Base-by-base conservation (phyloP, 2,329 filamentous ascomycete genomes). In the Fonsecaea pedrosoi region DNA sequence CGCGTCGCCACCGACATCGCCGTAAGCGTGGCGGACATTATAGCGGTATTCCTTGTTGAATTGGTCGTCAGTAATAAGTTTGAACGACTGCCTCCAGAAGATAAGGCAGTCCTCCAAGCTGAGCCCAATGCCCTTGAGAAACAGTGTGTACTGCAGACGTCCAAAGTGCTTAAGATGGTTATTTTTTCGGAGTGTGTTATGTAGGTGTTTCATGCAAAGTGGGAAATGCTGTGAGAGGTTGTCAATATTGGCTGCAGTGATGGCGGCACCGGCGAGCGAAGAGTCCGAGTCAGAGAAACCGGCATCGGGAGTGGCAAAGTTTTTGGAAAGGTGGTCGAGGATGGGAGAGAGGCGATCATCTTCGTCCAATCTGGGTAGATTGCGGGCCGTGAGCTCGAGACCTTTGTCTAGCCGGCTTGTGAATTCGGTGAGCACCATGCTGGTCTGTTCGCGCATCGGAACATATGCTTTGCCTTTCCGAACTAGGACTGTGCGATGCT, bases 31-130 rank as follows among this genome's bases (percentile, higher is more conserved):
- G n/a, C 94, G 91, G 65, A 98, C 87, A 77, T 99, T 98, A 85
- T 99, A 99, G 54, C 91, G 87, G 81, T 99, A 98, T 77, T 97
- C 93, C 76, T 97, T 98, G 80, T 96, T 96, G 85, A 98, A 99
- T 40, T 90, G 90, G 74, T 98, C 94, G 75, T 98, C 95, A 0
- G 92, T 94, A 70, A 96, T 88, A 72, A 92, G 90, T 77, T 88
- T 89, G 85, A 99, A 98, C 34, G 86, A 84, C 69, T 88, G 86
- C 10, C 95, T 89, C 95, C 95, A 99, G 82, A 99, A 99, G 12
- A 92, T 73, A 30, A 99, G 85, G 73, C 89, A 92, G 78, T 99
- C 94, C 75, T 97, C 93, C n/a, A 99, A 82, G 70, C 87, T 92
- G 34, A 99, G 83, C 0, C 95, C 95, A 66, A 98, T 92, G 50